Conservation (phyloP, 164 flowering plant genomes). For the Dillenia suffruticosa region DNA sequence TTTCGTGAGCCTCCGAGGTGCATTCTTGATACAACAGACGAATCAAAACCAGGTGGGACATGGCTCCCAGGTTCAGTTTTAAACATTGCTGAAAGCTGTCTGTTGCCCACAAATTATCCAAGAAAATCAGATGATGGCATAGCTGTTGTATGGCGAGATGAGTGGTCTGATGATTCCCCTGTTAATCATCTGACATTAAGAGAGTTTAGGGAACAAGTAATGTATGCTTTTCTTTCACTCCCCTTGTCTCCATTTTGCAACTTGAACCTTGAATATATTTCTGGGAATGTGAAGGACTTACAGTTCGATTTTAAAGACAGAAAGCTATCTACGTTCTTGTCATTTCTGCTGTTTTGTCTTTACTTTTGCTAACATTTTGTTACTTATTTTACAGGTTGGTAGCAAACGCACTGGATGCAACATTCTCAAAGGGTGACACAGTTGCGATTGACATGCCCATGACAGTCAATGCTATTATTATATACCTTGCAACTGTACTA, state of each 20-base stretch:
- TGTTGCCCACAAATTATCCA: constrained; percentile 39
- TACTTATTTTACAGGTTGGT: constrained; percentile 56
- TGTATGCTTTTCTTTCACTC: constrained; percentile 41
- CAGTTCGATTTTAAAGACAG: no score
- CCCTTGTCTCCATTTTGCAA: not conserved
- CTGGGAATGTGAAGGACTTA: not conserved
- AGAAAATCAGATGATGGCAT: constrained; percentile 52
- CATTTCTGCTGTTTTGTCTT: not conserved
- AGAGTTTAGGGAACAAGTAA: constrained; percentile 79
- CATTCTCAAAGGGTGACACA: constrained; percentile 79
- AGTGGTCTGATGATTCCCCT: constrained; percentile 54
- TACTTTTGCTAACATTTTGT: not conserved
- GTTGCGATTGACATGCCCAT: constrained; percentile 96
- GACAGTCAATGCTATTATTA: constrained; percentile 79
- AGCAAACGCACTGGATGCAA: constrained; percentile 76
- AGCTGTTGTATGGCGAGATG: constrained; percentile 83
- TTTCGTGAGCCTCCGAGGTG: constrained; percentile 63
- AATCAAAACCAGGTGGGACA: constrained; percentile 61
- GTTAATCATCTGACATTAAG: constrained; percentile 53
- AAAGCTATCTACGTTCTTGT: no score
- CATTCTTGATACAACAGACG: constrained; percentile 56
- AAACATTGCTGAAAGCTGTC: constrained; percentile 88
- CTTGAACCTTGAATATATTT: not conserved
- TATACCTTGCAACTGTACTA: constrained; percentile 76
- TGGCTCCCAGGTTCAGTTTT: constrained; percentile 84